Evolutionary conservation across 345 rosid genomes (phyloP), one percentile per base, ranked within the genome.

Genomic region (Eucalyptus marginata): DNA sequence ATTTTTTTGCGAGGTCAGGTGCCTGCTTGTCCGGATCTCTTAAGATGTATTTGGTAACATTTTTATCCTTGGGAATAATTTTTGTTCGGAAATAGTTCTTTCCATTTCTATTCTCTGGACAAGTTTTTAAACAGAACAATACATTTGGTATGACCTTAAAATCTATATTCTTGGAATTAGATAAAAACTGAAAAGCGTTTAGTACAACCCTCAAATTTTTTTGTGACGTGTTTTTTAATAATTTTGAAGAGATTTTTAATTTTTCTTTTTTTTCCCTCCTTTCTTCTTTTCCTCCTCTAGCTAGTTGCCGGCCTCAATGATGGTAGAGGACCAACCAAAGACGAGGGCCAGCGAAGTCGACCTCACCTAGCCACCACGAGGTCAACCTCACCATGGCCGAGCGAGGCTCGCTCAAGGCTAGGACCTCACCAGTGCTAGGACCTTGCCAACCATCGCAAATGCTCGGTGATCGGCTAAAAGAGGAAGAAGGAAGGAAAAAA

Each of bases 311-410:
- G 29, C 62, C 12, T 1, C 13, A 22, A 56, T 4, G 3, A 24
- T 56, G 62, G 6, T 0, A 0, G 0, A 56, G 0, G 0, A 56
- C 62, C 62, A 0, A 24, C 62, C 13, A 22, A 24, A 56, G 13
- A 56, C 13, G 3, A 56, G 62, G 5, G 6, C 11, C 5, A 0
- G 3, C 13, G 2, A 56, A 29, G 1, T 22, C 5, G 29, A 24
- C 6, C 62, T 56, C 62, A 24, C 62, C 27, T 0, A 24, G 0
- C 62, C 62, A 56, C 29, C 62, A 22, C 6, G 6, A 56, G 62
- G 2, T 56, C 62, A 2, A 24, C 62, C 62, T 56, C 29, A 10
- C 29, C 29, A 56, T 56, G 29, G 62, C 13, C 1, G 1, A 1
- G 50, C 5, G 13, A 49, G 50, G 50, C 50, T 49, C 15, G 13